These are phyloP conservation scores for Lecanicillium sp. DNA, from an alignment of 2,329 filamentous ascomycete species.

Conservation along the genomic window DNA sequence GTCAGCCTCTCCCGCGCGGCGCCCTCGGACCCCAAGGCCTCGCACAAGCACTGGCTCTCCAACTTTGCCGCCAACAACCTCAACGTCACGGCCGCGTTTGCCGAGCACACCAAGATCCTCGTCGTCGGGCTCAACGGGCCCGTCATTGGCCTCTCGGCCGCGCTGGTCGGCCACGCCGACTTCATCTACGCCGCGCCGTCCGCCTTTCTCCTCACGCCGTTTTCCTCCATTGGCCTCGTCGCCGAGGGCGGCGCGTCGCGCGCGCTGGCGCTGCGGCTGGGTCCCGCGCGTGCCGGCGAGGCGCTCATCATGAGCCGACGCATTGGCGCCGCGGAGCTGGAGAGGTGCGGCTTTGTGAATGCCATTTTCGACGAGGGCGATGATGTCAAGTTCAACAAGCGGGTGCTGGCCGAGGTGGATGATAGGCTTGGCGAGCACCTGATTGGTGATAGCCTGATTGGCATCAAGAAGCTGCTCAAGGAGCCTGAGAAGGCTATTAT, in stretches of 20 bases:
- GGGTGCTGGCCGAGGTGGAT: constrained; percentile 73
- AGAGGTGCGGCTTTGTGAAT: constrained; percentile 76
- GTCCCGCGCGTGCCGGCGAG: constrained; percentile 78
- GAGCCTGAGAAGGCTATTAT: constrained; percentile 63
- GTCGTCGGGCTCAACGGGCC: constrained; percentile 89
- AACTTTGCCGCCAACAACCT: constrained; percentile 80
- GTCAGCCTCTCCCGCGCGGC: constrained; percentile 48
- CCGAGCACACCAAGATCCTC: constrained; percentile 89
- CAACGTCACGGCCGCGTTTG: constrained; percentile 83
- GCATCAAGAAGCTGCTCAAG: constrained; percentile 79
- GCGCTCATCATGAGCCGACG: constrained; percentile 84
- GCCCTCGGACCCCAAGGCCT: constrained; percentile 27
- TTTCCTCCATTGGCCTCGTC: constrained; percentile 82
- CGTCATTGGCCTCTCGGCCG: constrained; percentile 79
- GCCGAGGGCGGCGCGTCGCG: constrained; percentile 77
- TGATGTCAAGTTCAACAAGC: constrained; percentile 58
- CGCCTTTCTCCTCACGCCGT: constrained; percentile 83
- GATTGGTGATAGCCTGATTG: constrained; percentile 67
- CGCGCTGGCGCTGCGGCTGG: constrained; percentile 73
- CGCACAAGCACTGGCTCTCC: constrained; percentile 51
- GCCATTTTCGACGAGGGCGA: constrained; percentile 61
- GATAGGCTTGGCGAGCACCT: constrained; percentile 74
- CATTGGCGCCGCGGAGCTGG: constrained; percentile 65
- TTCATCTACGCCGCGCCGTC: constrained; percentile 84
- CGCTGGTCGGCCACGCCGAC: constrained; percentile 75